Evolutionary conservation across 1,139 yeast genomes (phyloP).

Genomic region (Scheffersomyces stambukii): DNA sequence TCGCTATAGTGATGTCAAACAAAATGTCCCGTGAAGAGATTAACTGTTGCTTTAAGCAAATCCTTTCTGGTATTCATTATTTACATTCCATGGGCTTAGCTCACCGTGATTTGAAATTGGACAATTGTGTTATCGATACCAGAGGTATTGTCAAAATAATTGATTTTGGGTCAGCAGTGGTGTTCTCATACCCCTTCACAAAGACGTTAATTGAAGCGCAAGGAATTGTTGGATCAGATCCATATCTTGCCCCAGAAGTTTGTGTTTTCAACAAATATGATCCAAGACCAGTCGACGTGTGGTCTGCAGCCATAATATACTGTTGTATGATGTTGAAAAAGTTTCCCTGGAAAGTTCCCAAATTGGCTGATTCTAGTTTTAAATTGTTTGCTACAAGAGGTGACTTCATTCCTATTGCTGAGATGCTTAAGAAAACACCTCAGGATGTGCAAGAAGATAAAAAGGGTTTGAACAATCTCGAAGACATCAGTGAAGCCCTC

Average conservation of each 20-base stretch:
- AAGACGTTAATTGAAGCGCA: slow-evolving; percentile 76
- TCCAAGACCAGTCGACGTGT: slow-evolving; percentile 90
- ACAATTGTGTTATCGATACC: slow-evolving; percentile 84
- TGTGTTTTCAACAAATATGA: slow-evolving; percentile 77
- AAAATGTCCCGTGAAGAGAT: slow-evolving; percentile 84
- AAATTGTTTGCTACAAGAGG: slow-evolving; percentile 56
- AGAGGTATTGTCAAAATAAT: slow-evolving; percentile 86
- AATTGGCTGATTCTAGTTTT: slow-evolving; percentile 77
- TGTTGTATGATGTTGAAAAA: slow-evolving; percentile 93
- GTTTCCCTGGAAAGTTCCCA: slow-evolving; percentile 98
- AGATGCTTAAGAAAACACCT: slow-evolving; percentile 39
- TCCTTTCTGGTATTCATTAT: slow-evolving; percentile 76
- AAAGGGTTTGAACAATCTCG: slow-evolving; percentile 17
- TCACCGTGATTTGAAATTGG: slow-evolving; percentile 88
- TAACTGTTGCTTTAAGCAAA: slow-evolving; percentile 87
- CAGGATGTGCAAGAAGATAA: slow-evolving; percentile 14
- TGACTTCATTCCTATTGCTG: slow-evolving; percentile 38
- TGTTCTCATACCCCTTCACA: slow-evolving; percentile 85
- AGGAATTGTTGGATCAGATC: slow-evolving; percentile 93
- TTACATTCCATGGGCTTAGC: slow-evolving; percentile 86
- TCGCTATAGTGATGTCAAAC: slow-evolving; percentile 94
- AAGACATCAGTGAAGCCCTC: slow-evolving; percentile 31
- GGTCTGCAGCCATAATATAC: slow-evolving; percentile 91
- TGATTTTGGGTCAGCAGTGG: slow-evolving; percentile 94
- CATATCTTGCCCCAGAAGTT: slow-evolving; percentile 92